A percentile compares a stretch with the other conserved stretches of the same genome.
Conservation (phyloP, 768 basidiomycete genomes). For the Cystobasidium ongulense region DNA sequence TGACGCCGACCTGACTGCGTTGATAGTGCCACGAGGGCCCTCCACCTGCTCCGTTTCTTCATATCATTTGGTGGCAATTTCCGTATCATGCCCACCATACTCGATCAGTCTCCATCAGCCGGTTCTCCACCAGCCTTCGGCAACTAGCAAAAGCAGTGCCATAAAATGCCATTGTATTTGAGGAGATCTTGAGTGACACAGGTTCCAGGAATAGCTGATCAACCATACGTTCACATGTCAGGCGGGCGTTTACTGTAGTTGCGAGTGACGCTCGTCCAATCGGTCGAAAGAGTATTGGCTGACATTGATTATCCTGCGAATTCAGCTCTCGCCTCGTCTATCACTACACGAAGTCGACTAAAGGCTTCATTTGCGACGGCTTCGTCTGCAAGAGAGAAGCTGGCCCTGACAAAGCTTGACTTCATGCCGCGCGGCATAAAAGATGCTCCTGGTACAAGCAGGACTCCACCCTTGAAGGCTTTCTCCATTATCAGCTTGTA, state of each 20-base stretch:
- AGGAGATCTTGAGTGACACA: too few relatives aligned
- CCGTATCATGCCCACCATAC: neutral
- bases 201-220: too few relatives aligned
- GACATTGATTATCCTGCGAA: neutral
- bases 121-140: neutral
- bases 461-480: slow-evolving; percentile 69
- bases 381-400: neutral
- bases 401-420: slow-evolving; percentile 51
- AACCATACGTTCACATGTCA: too few relatives aligned
- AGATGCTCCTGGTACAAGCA: slow-evolving; percentile 75
- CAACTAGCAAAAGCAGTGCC: neutral
- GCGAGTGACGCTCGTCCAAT: too few relatives aligned
- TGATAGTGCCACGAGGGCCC: too few relatives aligned
- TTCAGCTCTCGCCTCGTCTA: neutral
- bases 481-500: slow-evolving; percentile 61
- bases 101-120: neutral
- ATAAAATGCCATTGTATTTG: too few relatives aligned
- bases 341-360: neutral
- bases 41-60: neutral
- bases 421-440: slow-evolving; percentile 66
- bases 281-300: too few relatives aligned
- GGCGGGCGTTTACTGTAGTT: too few relatives aligned
- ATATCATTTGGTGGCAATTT: neutral
- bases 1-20: too few relatives aligned
- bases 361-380: neutral